phyloP scores from a whole-genome alignment of 305 asterid species.

The Fraxinus greggii region DNA sequence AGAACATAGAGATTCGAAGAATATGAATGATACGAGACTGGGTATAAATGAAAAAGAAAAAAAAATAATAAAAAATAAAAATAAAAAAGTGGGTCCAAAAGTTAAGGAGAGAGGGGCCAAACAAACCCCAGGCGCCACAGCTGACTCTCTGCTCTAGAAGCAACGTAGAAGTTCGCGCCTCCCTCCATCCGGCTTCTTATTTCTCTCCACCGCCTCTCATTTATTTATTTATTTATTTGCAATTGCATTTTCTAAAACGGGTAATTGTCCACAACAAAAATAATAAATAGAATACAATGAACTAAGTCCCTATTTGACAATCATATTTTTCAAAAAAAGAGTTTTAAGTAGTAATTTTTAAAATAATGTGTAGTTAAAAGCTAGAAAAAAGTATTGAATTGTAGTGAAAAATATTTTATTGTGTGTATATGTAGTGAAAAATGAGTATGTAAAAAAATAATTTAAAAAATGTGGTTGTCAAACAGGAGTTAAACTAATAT shows the following conservation, averaged over 20 bases:
- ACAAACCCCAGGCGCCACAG: slow-evolving; percentile 27
- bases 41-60: background rate
- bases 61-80: background rate
- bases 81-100: background rate
- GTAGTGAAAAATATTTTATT: too few species aligned
- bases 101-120: slow-evolving; percentile 3
- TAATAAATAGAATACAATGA: background rate
- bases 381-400: background rate
- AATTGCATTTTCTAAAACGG: background rate
- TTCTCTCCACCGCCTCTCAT: background rate
- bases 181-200: background rate
- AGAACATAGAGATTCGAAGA: background rate
- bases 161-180: background rate
- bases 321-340: too few species aligned
- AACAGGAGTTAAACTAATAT: too few species aligned
- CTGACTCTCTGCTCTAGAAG: background rate
- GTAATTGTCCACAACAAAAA: background rate
- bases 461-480: too few species aligned
- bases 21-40: background rate
- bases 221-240: background rate
- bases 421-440: too few species aligned
- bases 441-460: too few species aligned
- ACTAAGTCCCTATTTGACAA: too few species aligned
- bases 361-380: too few species aligned
- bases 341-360: too few species aligned